phyloP scores from a whole-genome alignment of 1,284 basidiomycete species.

The Anthracocystis walkeri region DNA sequence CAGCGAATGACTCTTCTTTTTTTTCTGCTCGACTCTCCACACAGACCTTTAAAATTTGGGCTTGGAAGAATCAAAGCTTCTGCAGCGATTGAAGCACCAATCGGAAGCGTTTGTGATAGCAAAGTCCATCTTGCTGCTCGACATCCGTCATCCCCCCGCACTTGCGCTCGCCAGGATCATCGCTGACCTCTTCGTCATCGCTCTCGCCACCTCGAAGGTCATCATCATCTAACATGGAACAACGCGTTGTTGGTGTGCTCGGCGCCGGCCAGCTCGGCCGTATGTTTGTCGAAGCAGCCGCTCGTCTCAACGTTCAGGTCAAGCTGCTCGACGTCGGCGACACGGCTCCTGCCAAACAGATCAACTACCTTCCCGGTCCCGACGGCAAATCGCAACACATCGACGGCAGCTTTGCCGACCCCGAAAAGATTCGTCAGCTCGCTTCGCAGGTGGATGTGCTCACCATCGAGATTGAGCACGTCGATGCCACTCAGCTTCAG shows the following conservation, averaged over 20 bases:
- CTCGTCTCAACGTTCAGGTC: constrained; percentile 87
- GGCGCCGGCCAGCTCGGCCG: constrained; percentile 98
- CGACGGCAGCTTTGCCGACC: constrained; percentile 89
- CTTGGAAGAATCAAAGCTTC: neutral
- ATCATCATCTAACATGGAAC: constrained; percentile 44
- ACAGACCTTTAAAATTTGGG: neutral
- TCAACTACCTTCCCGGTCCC: constrained; percentile 70
- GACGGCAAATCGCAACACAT: constrained; percentile 75
- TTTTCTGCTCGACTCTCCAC: neutral
- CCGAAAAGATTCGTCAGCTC: constrained; percentile 82
- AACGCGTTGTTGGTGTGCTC: constrained; percentile 60
- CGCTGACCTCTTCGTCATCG: neutral
- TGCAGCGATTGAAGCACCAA: neutral
- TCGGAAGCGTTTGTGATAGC: constrained; percentile 6
- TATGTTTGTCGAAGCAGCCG: constrained; percentile 93
- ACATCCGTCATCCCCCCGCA: constrained; percentile 11
- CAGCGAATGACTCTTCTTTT: neutral
- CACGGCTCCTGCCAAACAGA: constrained; percentile 89
- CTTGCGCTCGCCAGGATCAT: neutral
- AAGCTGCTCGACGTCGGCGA: constrained; percentile 87
- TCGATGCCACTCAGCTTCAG: constrained; percentile 81
- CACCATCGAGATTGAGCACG: constrained; percentile 98
- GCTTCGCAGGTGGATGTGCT: constrained; percentile 86
- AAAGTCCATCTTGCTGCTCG: neutral
- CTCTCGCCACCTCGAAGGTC: neutral